A percentile compares a stretch with the other conserved stretches of the same genome.
phyloP scores from a whole-genome alignment of 78 protist genomes.

The Parvularia atlantis region DNA sequence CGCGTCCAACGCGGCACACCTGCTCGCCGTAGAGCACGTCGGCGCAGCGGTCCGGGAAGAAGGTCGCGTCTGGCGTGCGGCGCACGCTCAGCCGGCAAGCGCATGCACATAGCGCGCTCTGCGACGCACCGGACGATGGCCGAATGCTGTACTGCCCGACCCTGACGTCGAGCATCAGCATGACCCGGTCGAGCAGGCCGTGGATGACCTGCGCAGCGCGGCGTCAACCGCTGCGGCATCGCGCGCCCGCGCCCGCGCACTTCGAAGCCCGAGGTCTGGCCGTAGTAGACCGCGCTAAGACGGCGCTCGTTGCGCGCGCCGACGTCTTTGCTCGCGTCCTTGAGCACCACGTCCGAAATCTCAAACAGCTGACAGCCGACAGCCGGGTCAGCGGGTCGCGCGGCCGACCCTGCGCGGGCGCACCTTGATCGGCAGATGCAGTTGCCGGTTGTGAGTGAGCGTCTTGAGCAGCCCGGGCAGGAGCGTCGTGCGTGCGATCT shows the following conservation, averaged over 20 bases:
- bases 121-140: background rate
- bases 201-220: conserved; percentile 54
- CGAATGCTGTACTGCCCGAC: background rate
- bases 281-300: conserved; percentile 46
- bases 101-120: background rate
- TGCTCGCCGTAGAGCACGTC: background rate
- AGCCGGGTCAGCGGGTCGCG: too few species aligned
- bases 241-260: too few species aligned
- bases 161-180: conserved; percentile 17
- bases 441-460: conserved; percentile 37
- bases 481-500: conserved; percentile 57
- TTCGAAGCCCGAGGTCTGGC: conserved; percentile 44
- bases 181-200: conserved; percentile 66
- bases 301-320: conserved; percentile 76
- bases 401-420: background rate
- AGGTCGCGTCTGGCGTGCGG: background rate
- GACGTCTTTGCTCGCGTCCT: conserved; percentile 22
- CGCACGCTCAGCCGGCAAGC: background rate
- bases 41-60: background rate
- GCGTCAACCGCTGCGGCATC: too few species aligned
- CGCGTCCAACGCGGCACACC: too few species aligned
- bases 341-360: conserved; percentile 70
- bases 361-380: conserved; percentile 58
- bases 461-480: conserved; percentile 86
- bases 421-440: conserved; percentile 62